Base-by-base conservation (phyloP, 768 basidiomycete genomes). In the Scleroderma citrinum region DNA sequence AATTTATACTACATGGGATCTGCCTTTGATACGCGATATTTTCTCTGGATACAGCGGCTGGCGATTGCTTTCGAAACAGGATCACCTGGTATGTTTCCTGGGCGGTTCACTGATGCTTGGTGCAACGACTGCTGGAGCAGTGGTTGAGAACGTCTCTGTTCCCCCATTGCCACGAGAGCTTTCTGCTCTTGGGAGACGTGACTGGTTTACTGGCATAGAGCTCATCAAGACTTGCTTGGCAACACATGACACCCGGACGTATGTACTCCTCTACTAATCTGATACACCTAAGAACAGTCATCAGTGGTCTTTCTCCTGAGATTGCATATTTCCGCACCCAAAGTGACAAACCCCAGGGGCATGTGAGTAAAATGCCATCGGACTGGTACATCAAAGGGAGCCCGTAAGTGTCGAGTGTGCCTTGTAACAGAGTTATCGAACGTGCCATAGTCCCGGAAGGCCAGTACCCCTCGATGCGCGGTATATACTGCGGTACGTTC, bases 321-420 rank as follows among this genome's bases (percentile, higher is more conserved):
- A 92, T 95, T 44, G 92, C 81, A 17, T 84, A 93, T 66, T 97
- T 94, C 70, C 75, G 81, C 38, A 79, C 81, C 7, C 72, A 76
- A 2, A 78, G 72, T 36, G 83, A 88, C 31, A 72, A 73, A 0
- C 67, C 82, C 57, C 70, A 75, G 11, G 64, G 65, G 14, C 69
- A 70, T 35, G 70, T 75, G 5, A 42, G 47, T 16, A 51, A 49
- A 8, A 20, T 44, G 17, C 76, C 78, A 1, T 46, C 69, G 14
- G 92, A 94, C 59, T 96, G 93, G 93, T 95, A 92, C 60, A 92
- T 95, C 71, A 94, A 92, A 68, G 88, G 87, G 16, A 81, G 79
- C 21, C 60, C 68, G 85, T 86, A 53, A 53, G 78, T 61, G 46
- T 17, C n/a, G n/a, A 13, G 42, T 62, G 19, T 57, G 19, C 23